Conservation (phyloP, 805 yeast species). For the Nakazawaea siamensis region DNA sequence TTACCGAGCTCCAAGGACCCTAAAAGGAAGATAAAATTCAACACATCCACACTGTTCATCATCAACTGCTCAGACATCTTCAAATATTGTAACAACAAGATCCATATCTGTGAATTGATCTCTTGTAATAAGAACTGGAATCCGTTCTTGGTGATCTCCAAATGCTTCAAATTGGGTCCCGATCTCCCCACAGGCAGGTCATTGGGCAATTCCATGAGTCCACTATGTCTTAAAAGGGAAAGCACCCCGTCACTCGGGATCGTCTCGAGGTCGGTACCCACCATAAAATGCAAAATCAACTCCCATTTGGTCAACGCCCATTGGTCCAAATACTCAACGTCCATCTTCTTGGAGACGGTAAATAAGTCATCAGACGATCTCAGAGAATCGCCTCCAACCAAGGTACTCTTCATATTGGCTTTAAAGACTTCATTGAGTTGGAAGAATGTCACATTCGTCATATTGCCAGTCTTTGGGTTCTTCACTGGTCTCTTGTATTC, state of each 20-base stretch:
- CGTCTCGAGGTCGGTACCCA: conserved; percentile 70
- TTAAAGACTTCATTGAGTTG: conserved; percentile 70
- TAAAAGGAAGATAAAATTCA: conserved; percentile 86
- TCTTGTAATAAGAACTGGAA: conserved; percentile 92
- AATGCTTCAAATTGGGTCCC: conserved; percentile 19
- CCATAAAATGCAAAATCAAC: conserved; percentile 93
- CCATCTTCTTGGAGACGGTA: conserved; percentile 26
- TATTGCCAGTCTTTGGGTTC: conserved; percentile 26
- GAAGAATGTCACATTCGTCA: conserved; percentile 22
- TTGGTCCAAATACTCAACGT: conserved; percentile 58
- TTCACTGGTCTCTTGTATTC: conserved; percentile 32
- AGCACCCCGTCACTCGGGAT: conserved; percentile 80
- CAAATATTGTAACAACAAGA: conserved; percentile 77
- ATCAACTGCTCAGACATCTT: conserved; percentile 75
- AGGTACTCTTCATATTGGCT: conserved; percentile 67
- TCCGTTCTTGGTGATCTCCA: conserved; percentile 82
- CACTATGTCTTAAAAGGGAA: conserved; percentile 66
- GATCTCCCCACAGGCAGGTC: too few relatives aligned
- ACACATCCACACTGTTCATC: conserved; percentile 94
- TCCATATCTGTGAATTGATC: conserved; percentile 92
- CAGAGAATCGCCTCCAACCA: conserved; percentile 89
- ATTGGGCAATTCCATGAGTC: conserved; percentile 66
- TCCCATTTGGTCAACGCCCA: conserved; percentile 93
- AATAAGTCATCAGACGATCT: conserved; percentile 21
- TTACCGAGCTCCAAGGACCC: conserved; percentile 90